Conservation (phyloP, 352 stramenopile genomes). For the Phytophthora tubulina region DNA sequence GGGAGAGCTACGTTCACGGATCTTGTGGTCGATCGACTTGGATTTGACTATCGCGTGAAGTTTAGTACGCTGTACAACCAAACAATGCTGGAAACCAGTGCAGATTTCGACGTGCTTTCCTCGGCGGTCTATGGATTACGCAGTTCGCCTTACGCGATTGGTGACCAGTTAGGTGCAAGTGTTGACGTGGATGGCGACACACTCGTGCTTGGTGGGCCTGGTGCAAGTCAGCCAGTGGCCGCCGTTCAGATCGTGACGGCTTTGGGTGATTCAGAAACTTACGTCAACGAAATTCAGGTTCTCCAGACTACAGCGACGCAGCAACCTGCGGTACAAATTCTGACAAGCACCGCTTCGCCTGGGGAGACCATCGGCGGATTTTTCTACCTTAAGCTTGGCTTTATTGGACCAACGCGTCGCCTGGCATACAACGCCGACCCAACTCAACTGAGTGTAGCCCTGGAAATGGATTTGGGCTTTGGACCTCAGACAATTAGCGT, state of each 20-base stretch:
- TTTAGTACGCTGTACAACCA: slow-evolving; percentile 60
- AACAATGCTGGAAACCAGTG: slow-evolving; percentile 58
- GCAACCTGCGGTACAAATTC: slow-evolving; percentile 70
- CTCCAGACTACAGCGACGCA: slow-evolving; percentile 64
- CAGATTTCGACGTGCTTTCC: slow-evolving; percentile 74
- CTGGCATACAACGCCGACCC: slow-evolving; percentile 79
- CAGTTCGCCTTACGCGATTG: slow-evolving; percentile 63
- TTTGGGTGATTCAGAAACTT: slow-evolving; percentile 56
- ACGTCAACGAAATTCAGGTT: slow-evolving; percentile 80
- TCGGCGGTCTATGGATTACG: slow-evolving; percentile 77
- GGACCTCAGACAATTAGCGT: slow-evolving; percentile 66
- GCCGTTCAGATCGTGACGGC: slow-evolving; percentile 79
- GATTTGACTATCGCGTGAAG: slow-evolving; percentile 70
- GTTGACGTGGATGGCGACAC: slow-evolving; percentile 77
- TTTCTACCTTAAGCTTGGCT: slow-evolving; percentile 73
- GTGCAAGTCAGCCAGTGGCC: slow-evolving; percentile 63
- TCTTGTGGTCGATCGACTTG: slow-evolving; percentile 76
- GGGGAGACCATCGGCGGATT: slow-evolving; percentile 76
- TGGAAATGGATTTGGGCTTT: slow-evolving; percentile 85
- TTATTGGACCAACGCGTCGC: slow-evolving; percentile 62
- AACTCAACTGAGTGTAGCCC: slow-evolving; percentile 66
- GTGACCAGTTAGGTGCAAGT: slow-evolving; percentile 66
- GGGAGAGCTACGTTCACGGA: slow-evolving; percentile 72
- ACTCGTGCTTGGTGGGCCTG: slow-evolving; percentile 72
- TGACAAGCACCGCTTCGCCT: slow-evolving; percentile 72